A percentile compares a stretch with the other conserved stretches of the same genome.
phyloP scores from a whole-genome alignment of 2,329 filamentous ascomycete genomes.

The Talaromyces pinophilus region DNA sequence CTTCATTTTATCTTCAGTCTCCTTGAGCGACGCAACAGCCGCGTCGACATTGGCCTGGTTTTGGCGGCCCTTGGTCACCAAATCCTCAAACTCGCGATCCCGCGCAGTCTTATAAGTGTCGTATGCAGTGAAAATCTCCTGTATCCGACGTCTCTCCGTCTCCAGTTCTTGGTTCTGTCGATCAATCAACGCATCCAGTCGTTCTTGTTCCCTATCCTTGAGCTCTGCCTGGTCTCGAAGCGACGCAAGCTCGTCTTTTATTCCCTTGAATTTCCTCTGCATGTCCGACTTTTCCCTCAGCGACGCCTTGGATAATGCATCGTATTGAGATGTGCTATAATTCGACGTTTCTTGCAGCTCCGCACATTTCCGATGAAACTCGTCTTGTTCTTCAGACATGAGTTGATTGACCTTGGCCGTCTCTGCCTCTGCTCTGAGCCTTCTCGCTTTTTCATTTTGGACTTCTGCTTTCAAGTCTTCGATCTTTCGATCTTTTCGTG shows the following conservation, averaged over 20 bases:
- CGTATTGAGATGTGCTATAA: conserved; percentile 45
- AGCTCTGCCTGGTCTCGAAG: conserved; percentile 41
- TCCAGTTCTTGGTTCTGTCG: conserved; percentile 50
- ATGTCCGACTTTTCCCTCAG: conserved; percentile 46
- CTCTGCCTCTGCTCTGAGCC: conserved; percentile 44
- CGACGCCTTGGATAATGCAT: conserved; percentile 43
- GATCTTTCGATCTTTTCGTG: conserved; percentile 51
- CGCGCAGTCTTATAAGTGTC: conserved; percentile 46
- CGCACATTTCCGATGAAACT: conserved; percentile 42
- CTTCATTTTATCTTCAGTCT: conserved; percentile 49
- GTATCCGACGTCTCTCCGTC: conserved; percentile 42
- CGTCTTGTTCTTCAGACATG: conserved; percentile 44
- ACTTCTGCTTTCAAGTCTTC: conserved; percentile 48
- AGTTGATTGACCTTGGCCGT: conserved; percentile 40
- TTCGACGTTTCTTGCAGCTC: conserved; percentile 44
- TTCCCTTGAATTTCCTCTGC: conserved; percentile 40
- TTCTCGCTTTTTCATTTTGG: conserved; percentile 44
- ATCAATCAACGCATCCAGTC: conserved; percentile 48
- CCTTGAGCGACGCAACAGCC: conserved; percentile 43
- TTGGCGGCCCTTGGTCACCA: conserved; percentile 34
- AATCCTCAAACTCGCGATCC: conserved; percentile 41
- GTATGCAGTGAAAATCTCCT: conserved; percentile 43
- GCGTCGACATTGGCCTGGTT: conserved; percentile 39
- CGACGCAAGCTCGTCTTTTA: conserved; percentile 38
- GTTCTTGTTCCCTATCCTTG: conserved; percentile 40